Base-by-base conservation (phyloP, 2,329 filamentous ascomycete genomes). In the Nemania bipapillata region DNA sequence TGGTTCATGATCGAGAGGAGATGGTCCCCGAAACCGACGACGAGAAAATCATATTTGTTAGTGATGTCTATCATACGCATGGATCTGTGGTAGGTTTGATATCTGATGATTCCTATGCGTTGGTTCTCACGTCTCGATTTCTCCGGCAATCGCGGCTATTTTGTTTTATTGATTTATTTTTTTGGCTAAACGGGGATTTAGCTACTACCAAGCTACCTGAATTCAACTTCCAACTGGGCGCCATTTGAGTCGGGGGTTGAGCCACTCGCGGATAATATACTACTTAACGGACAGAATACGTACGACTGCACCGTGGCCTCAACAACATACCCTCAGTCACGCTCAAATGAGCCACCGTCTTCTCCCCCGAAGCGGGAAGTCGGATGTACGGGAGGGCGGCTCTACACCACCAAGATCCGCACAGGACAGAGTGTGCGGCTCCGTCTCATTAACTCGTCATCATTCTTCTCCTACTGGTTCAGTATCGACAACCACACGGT, bases 401-500 rank as follows among this genome's bases (percentile, higher is more conserved):
- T 76, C 24, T 80, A 80, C 70, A 72, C 65, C 4, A 81, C 79
- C 12, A 73, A 65, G n/a, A 68, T 81, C 17, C 73, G 68, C 24
- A 73, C 69, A 12, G 74, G 74, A 15, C 70, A 77, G 22, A 72
- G 65, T 6, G 72, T 77, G 15, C 79, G 80, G 7, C 72, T 83
- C 0, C 77, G 81, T 0, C 75, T 83, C 37, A 81, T 83, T 69
- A 83, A 81, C 74, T 76, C 80, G 45, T 80, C 79, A 30, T 79
- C 79, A 3, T 80, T 79, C 63, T 74, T 79, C 26, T 79, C 80
- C 4, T 79, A 80, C 70, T 81, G 78, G 74, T 77, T 82, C 72
- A 80, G 77, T 66, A 70, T 83, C 66, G 81, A 82, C 68, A 77
- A 75, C 72, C 81, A 82, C 73, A 75, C 74, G 3, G 67, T 83